Base-by-base conservation (phyloP, 768 basidiomycete genomes). In the Mycena pura region DNA sequence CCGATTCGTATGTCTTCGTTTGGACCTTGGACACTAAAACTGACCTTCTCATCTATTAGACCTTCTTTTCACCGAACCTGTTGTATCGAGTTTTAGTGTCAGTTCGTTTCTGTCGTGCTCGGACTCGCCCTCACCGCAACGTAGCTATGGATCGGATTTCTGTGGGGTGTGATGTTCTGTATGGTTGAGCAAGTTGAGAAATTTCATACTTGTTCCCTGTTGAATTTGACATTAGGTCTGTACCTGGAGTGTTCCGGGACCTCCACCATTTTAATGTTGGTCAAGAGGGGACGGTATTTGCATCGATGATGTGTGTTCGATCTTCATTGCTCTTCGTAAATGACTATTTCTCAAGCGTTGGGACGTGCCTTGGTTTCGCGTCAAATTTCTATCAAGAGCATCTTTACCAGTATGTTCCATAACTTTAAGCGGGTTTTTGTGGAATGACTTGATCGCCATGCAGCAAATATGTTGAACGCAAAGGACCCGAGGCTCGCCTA, bases 81-180 rank as follows among this genome's bases (percentile, higher is more conserved):
- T 88, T 32, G 92, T 94, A 7, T 74, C 82, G 3, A 86, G 86
- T 66, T 90, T 94, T 69, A 89, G 86, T 68, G 90, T 91, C 41
- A 41, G 10, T 53, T 50, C 51, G 17, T 31, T 39, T 10, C 27
- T 43, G 21, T 6, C 10, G 27, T 15, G 7, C 7, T n/a, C n/a
- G n/a, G n/a, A n/a, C n/a, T n/a, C n/a, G n/a, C n/a, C n/a, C n/a
- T n/a, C 29, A 4, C 8, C 28, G 27, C 25, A 14, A 13, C 5
- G 17, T 71, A 91, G 87, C 68, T 89, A n/a, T 89, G 88, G 89
- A 75, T 87, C 28, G 86, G 87, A 50, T 86, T 93, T 59, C 82
- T 84, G 0, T 94, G 92, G 91, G 92, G 92, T 0, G 83, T 92
- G 6, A 71, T 88, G 21, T 94, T 84, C 67, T 86, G 85, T 53